These are phyloP conservation scores for Gremmenia infestans DNA, from an alignment of 2,329 filamentous ascomycete species.

Conservation along the genomic window DNA sequence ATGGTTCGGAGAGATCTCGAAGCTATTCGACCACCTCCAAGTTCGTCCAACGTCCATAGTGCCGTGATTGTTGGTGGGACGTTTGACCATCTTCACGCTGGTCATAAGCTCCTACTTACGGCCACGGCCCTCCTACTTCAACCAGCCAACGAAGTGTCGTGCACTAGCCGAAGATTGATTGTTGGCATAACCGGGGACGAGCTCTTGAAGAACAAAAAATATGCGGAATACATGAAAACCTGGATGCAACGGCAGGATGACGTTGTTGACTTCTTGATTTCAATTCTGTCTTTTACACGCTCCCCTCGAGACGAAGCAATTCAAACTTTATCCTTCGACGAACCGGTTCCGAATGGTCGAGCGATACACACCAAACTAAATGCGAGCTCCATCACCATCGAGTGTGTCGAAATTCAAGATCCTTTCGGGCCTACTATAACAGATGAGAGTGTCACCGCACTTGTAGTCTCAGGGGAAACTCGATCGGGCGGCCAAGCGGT, in stretches of 20 bases:
- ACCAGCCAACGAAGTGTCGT: conserved; percentile 37
- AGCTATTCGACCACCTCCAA: conserved; percentile 5
- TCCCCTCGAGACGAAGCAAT: conserved; percentile 34
- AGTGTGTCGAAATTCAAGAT: conserved; percentile 82
- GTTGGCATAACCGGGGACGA: conserved; percentile 87
- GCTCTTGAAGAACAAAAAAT: conserved; percentile 84
- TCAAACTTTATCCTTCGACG: conserved; percentile 22
- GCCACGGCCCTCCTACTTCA: conserved; percentile 70
- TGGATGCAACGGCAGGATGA: conserved; percentile 70
- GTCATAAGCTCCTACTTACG: conserved; percentile 94
- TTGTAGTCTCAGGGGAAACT: conserved; percentile 88
- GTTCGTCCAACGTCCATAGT: conserved; percentile 38
- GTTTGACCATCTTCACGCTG: conserved; percentile 92
- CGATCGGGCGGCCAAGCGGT: conserved; percentile 76
- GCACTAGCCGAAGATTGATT: conserved; percentile 54
- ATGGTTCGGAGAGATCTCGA: conserved; percentile 32
- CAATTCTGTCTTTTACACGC: conserved; percentile 44
- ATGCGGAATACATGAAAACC: conserved; percentile 70
- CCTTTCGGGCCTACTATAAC: conserved; percentile 87
- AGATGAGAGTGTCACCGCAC: conserved; percentile 68
- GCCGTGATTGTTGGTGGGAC: conserved; percentile 84
- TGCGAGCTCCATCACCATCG: conserved; percentile 57
- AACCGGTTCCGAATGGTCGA: conserved; percentile 38
- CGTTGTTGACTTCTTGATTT: conserved; percentile 69
- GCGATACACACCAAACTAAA: conserved; percentile 55